A percentile compares a stretch with the other conserved stretches of the same genome.
These are phyloP conservation scores for Cladosporium sp. DNA, from an alignment of 2,329 filamentous ascomycete species.

Conservation along the genomic window DNA sequence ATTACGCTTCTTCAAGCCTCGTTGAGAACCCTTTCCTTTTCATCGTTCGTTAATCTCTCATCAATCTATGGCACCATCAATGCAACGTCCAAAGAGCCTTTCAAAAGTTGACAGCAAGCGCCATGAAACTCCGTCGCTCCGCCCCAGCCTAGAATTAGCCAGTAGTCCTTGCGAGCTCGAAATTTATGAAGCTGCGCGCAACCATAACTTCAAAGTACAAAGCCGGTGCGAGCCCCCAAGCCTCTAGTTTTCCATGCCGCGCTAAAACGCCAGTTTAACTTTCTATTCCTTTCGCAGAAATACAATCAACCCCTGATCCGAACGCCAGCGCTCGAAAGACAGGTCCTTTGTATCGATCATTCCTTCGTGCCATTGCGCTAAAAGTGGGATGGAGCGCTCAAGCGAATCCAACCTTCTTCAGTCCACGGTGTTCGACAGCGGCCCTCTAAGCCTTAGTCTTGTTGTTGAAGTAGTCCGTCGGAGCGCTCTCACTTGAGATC, in stretches of 20 bases:
- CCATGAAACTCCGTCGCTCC: no score
- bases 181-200: neutral
- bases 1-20: no score
- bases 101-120: no score
- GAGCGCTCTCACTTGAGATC: conserved; percentile 23
- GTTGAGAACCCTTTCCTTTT: no score
- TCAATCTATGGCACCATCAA: no score
- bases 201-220: neutral
- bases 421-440: neutral
- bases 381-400: no score
- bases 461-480: conserved; percentile 15
- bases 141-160: neutral
- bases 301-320: neutral
- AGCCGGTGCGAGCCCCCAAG: neutral
- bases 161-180: neutral
- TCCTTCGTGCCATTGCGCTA: no score
- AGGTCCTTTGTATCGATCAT: neutral
- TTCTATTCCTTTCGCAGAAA: neutral
- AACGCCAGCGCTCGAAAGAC: neutral
- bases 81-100: no score
- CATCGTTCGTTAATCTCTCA: no score
- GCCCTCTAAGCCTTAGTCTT: neutral
- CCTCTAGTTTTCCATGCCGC: neutral
- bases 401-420: neutral
- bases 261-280: neutral